Percentiles rank a stretch among this genome's conserved stretches.
phyloP scores from a whole-genome alignment of 768 basidiomycete genomes.

The Candolleomyces aberdarensis region DNA sequence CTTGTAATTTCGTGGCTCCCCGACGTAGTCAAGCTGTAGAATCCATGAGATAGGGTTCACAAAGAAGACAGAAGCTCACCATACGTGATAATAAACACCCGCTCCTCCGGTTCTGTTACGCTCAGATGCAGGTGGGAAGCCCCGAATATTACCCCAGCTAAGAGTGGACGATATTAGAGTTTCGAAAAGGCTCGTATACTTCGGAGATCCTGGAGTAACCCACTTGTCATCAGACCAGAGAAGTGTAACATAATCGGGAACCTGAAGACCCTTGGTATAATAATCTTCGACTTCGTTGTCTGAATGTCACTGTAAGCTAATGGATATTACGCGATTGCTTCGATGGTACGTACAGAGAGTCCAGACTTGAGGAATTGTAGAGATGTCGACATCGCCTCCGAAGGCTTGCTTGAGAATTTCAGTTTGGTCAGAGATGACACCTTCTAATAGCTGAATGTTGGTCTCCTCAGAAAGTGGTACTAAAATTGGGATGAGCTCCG shows the following conservation, averaged over 20 bases:
- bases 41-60: neutral
- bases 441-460: slow-evolving; percentile 48
- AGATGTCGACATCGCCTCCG: slow-evolving; percentile 40
- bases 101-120: slow-evolving; percentile 64
- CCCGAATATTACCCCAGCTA: slow-evolving; percentile 67
- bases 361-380: slow-evolving; percentile 65
- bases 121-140: slow-evolving; percentile 51
- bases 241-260: slow-evolving; percentile 60
- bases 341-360: slow-evolving; percentile 37
- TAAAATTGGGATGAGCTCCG: slow-evolving; percentile 11
- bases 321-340: slow-evolving; percentile 9
- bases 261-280: slow-evolving; percentile 59
- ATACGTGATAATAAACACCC: slow-evolving; percentile 67
- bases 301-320: slow-evolving; percentile 10
- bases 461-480: slow-evolving; percentile 50
- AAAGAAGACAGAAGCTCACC: slow-evolving; percentile 13
- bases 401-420: slow-evolving; percentile 54
- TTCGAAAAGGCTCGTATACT: too few species aligned
- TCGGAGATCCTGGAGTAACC: slow-evolving; percentile 9
- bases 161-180: slow-evolving; percentile 13
- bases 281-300: slow-evolving; percentile 65
- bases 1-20: slow-evolving; percentile 64
- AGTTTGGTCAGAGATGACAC: slow-evolving; percentile 60
- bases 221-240: slow-evolving; percentile 76
- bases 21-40: slow-evolving; percentile 51